Percentiles rank a stretch among this genome's conserved stretches.
These are phyloP conservation scores for Phoma herbarum DNA, from an alignment of 2,329 filamentous ascomycete genomes.

Conservation along the genomic window DNA sequence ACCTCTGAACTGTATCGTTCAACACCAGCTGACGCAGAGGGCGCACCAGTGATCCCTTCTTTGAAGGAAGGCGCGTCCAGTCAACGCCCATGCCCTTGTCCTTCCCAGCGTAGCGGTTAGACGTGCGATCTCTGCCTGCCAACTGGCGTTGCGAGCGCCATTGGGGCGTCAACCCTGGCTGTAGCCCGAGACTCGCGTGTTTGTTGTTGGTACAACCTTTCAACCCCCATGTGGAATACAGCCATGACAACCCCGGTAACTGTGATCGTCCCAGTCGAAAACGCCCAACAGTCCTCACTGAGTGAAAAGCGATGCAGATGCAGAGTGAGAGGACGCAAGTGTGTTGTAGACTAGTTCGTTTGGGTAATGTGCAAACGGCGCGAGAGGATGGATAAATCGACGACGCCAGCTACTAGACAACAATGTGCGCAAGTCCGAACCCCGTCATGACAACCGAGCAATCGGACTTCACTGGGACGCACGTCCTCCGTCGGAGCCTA, in stretches of 20 bases:
- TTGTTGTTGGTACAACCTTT: background rate
- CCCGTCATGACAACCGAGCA: background rate
- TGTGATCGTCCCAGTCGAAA: background rate
- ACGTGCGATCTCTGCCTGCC: background rate
- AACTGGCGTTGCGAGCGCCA: background rate
- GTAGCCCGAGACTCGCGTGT: background rate
- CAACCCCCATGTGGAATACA: background rate
- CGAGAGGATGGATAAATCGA: background rate
- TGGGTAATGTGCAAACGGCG: background rate
- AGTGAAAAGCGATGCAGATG: too few species aligned
- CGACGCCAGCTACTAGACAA: background rate
- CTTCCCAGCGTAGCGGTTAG: background rate
- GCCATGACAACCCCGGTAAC: background rate
- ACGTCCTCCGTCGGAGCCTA: background rate
- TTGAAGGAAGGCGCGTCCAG: background rate
- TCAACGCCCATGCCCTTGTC: background rate
- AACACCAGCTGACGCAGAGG: background rate
- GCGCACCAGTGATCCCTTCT: background rate
- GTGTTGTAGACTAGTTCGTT: background rate
- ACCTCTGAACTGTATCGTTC: background rate
- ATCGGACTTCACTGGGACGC: background rate
- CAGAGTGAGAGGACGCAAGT: background rate
- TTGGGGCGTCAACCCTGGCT: constrained; percentile 11
- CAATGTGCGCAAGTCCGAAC: background rate
- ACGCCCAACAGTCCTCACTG: background rate